Evolutionary conservation across 257 asterid genomes (phyloP).

Genomic region (Scutellaria minor): DNA sequence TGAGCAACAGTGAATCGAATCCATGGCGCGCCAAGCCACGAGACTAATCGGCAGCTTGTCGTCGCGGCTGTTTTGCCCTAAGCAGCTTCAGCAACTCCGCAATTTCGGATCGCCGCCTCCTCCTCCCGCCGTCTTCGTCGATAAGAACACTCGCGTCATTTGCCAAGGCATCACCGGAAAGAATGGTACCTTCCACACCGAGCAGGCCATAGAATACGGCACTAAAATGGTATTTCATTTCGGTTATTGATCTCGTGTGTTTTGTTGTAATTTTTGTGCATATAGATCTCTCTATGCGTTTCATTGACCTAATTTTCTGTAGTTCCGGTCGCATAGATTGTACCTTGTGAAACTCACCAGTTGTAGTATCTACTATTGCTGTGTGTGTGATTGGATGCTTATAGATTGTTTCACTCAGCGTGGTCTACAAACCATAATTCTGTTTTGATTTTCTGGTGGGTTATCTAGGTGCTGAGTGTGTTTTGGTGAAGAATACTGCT

Average conservation of each 20-base stretch:
- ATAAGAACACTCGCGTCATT: conserved; percentile 93
- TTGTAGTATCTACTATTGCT: too few relatives aligned
- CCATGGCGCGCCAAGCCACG: conserved; percentile 37
- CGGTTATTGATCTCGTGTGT: neutral
- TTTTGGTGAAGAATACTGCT: neutral
- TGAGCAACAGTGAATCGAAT: conserved; percentile 3
- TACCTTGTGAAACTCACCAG: too few relatives aligned
- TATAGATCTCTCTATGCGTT: neutral
- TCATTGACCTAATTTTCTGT: neutral
- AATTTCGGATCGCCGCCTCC: conserved; percentile 85
- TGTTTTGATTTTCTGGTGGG: neutral
- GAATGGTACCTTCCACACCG: conserved; percentile 95
- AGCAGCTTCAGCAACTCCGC: conserved; percentile 66
- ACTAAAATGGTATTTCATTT: conserved; percentile 81
- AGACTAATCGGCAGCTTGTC: conserved; percentile 65
- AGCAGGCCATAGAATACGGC: conserved; percentile 97
- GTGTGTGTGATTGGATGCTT: too few relatives aligned
- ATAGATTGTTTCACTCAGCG: too few relatives aligned
- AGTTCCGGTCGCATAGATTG: too few relatives aligned
- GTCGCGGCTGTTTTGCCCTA: conserved; percentile 54
- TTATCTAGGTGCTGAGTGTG: neutral
- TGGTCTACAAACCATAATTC: neutral
- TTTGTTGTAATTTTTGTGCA: neutral
- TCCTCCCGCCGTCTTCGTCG: conserved; percentile 89
- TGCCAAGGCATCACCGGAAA: conserved; percentile 98